Conservation (phyloP, 2,329 filamentous ascomycete species). For the Aspergillus ustus region DNA sequence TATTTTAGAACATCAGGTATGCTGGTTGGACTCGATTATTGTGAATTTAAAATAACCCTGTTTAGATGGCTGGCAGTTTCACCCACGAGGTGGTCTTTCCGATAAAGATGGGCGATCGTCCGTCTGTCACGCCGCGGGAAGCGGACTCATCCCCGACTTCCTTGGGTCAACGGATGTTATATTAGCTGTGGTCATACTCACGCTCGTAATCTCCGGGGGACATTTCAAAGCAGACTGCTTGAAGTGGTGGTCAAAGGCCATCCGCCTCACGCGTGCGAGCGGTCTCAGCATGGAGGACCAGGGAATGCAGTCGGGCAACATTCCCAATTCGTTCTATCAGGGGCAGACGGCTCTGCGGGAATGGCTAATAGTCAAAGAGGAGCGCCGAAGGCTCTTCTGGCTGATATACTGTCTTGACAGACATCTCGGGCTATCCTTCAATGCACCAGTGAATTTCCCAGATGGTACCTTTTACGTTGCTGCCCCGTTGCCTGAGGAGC, state of each 20-base stretch:
- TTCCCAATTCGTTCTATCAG: not conserved
- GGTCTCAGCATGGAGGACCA: constrained; percentile 16
- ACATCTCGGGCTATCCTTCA: constrained; percentile 14
- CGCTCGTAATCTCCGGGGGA: constrained; percentile 9
- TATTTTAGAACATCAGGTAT: constrained; percentile 18
- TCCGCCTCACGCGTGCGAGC: constrained; percentile 5
- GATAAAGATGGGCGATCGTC: constrained; percentile 15
- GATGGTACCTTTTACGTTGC: constrained; percentile 15
- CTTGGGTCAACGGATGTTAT: constrained; percentile 14
- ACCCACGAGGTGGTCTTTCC: constrained; percentile 3
- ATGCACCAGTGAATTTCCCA: constrained; percentile 10
- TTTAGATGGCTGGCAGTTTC: constrained; percentile 17
- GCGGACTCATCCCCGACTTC: constrained; percentile 16
- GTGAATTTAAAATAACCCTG: no score
- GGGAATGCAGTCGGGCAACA: not conserved
- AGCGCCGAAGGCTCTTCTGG: constrained; percentile 14
- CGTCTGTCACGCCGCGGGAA: constrained; percentile 11
- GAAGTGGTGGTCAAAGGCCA: constrained; percentile 14
- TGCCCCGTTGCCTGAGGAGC: constrained; percentile 5
- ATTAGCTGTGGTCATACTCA: constrained; percentile 9
- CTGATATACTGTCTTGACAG: constrained; percentile 16
- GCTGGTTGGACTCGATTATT: not conserved
- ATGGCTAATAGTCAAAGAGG: constrained; percentile 16
- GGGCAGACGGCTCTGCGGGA: not conserved
- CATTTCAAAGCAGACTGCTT: constrained; percentile 15